These are phyloP conservation scores for Coemansia sp. DNA, from an alignment of 192 early-diverging fungal genomes.

Conservation along the genomic window DNA sequence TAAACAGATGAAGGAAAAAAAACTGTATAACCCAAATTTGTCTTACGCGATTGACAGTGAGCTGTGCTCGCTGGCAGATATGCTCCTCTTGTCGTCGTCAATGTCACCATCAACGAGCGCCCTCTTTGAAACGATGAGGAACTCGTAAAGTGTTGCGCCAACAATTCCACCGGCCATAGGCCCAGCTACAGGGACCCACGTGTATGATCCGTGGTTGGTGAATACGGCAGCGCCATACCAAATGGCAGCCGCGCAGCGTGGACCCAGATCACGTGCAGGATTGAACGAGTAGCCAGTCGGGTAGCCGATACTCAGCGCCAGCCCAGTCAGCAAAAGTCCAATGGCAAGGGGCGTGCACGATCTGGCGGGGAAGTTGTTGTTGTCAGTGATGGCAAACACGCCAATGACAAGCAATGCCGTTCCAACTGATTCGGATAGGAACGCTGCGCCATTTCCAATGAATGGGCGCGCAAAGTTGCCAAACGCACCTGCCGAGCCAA, in stretches of 20 bases:
- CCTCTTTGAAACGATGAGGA: slow-evolving; percentile 59
- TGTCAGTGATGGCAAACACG: slow-evolving; percentile 63
- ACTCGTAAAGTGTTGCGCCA: slow-evolving; percentile 62
- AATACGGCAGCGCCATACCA: slow-evolving; percentile 74
- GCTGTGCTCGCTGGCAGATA: slow-evolving; percentile 19
- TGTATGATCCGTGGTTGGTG: slow-evolving; percentile 65
- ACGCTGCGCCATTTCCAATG: slow-evolving; percentile 56
- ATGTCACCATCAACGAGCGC: slow-evolving; percentile 19
- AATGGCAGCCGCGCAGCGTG: slow-evolving; percentile 67
- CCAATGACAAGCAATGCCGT: slow-evolving; percentile 65
- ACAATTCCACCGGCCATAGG: slow-evolving; percentile 64
- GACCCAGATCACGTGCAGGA: slow-evolving; percentile 78
- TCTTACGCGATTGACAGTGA: slow-evolving; percentile 29
- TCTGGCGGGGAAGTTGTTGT: slow-evolving; percentile 58
- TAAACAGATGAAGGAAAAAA: no score
- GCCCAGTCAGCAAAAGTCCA: slow-evolving; percentile 61
- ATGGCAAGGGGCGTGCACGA: slow-evolving; percentile 60
- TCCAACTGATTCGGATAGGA: slow-evolving; percentile 63
- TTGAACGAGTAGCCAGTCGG: slow-evolving; percentile 70
- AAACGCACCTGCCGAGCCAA: slow-evolving; percentile 52
- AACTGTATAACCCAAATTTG: not conserved
- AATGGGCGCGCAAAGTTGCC: slow-evolving; percentile 55
- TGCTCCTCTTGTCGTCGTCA: slow-evolving; percentile 26
- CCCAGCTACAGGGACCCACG: slow-evolving; percentile 71
- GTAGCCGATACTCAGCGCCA: slow-evolving; percentile 62